Evolutionary conservation across 2,329 filamentous ascomycete species (phyloP).

Genomic region (Clarireedia monteithiana): DNA sequence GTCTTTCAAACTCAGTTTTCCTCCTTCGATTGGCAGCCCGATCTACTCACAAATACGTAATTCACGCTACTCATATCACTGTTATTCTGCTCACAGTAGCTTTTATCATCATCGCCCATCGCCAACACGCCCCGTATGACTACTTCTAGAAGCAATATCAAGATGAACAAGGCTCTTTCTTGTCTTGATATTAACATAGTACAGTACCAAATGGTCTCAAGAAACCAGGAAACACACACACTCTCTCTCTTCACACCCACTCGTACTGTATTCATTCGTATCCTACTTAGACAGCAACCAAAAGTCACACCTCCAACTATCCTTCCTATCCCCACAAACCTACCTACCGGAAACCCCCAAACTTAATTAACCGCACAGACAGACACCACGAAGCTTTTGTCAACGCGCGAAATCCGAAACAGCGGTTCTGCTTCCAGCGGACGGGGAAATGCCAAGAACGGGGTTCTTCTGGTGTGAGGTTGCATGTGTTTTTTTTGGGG

Average conservation of each 20-base stretch:
- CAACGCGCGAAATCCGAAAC: too few species aligned
- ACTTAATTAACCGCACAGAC: constrained; percentile 36
- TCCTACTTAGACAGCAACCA: too few species aligned
- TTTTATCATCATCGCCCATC: constrained; percentile 43
- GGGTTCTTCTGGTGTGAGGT: too few species aligned
- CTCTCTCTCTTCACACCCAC: too few species aligned
- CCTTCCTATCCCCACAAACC: too few species aligned
- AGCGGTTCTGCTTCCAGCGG: too few species aligned
- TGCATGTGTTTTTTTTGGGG: too few species aligned
- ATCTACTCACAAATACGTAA: constrained; percentile 36
- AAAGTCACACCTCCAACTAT: too few species aligned
- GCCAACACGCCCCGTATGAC: constrained; percentile 45
- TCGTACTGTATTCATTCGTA: constrained; percentile 22
- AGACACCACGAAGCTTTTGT: too few species aligned
- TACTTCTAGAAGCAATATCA: constrained; percentile 39
- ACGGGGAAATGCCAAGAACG: too few species aligned
- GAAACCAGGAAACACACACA: too few species aligned
- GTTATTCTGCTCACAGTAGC: constrained; percentile 37
- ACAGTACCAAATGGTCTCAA: constrained; percentile 36
- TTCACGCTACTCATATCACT: constrained; percentile 39
- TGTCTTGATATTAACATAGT: constrained; percentile 38
- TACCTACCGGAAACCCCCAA: too few species aligned
- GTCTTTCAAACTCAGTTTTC: constrained; percentile 43
- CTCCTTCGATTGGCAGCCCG: constrained; percentile 43
- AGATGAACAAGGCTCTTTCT: constrained; percentile 24